A percentile compares a stretch with the other conserved stretches of the same genome.
These are phyloP conservation scores for Neonectria magnoliae DNA, from an alignment of 2,329 filamentous ascomycete genomes.

Conservation along the genomic window DNA sequence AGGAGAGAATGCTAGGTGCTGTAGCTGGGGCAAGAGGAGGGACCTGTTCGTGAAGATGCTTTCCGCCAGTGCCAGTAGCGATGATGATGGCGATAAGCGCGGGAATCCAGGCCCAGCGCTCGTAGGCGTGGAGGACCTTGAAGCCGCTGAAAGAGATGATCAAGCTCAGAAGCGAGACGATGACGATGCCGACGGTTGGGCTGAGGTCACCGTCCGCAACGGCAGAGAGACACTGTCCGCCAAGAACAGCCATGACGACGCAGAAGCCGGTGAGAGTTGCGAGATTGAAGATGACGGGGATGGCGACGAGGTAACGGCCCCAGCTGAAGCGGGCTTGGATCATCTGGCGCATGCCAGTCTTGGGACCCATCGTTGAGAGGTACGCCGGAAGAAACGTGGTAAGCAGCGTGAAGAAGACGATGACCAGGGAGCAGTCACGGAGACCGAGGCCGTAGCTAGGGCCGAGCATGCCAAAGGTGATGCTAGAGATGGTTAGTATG, in stretches of 20 bases:
- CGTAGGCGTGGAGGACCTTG: conserved; percentile 55
- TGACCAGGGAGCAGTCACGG: conserved; percentile 54
- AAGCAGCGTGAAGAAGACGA: conserved; percentile 58
- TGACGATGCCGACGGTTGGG: conserved; percentile 58
- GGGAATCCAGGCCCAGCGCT: conserved; percentile 59
- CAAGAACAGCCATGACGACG: conserved; percentile 58
- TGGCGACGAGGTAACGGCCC: conserved; percentile 33
- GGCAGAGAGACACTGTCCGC: conserved; percentile 54
- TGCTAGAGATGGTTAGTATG: conserved; percentile 42
- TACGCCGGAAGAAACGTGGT: conserved; percentile 53
- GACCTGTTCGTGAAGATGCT: conserved; percentile 51
- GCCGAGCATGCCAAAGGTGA: conserved; percentile 56
- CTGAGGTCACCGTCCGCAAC: conserved; percentile 50
- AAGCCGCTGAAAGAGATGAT: conserved; percentile 60
- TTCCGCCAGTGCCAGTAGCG: conserved; percentile 52
- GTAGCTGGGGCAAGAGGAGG: background rate
- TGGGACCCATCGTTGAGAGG: conserved; percentile 54
- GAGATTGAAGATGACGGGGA: conserved; percentile 53
- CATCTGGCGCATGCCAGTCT: conserved; percentile 59
- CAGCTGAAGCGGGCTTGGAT: conserved; percentile 54
- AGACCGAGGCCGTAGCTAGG: conserved; percentile 54
- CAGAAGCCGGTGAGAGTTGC: conserved; percentile 60
- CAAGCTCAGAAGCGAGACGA: conserved; percentile 56
- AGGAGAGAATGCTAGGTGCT: conserved; percentile 56
- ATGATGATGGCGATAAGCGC: conserved; percentile 53